phyloP scores from a whole-genome alignment of 805 yeast species.

The Blastobotrys americana region DNA sequence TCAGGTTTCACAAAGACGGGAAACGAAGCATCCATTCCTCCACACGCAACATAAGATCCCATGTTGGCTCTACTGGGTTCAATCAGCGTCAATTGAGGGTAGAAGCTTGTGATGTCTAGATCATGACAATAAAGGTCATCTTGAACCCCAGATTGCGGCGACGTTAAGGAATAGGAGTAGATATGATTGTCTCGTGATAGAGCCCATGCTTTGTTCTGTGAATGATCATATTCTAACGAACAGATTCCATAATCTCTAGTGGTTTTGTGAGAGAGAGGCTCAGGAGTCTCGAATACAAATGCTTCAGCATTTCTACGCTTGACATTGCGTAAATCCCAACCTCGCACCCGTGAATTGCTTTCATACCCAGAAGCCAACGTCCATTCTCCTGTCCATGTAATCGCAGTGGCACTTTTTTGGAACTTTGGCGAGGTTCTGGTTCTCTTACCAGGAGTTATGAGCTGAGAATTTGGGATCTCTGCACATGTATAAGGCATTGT shows the following conservation, averaged over 20 bases:
- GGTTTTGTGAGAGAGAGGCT: slow-evolving; percentile 3
- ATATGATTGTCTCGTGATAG: slow-evolving; percentile 15
- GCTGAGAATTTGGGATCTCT: background rate
- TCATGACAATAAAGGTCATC: slow-evolving; percentile 8
- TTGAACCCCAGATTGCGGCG: slow-evolving; percentile 1
- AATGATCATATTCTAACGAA: slow-evolving; percentile 14
- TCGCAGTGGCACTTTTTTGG: slow-evolving; percentile 15
- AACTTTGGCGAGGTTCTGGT: background rate
- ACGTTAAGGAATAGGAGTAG: slow-evolving; percentile 10
- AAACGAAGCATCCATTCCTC: slow-evolving; percentile 14
- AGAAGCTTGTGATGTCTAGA: slow-evolving; percentile 16
- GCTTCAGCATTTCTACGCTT: slow-evolving; percentile 3
- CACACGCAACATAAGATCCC: slow-evolving; percentile 17
- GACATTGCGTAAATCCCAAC: slow-evolving; percentile 26
- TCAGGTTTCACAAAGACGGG: slow-evolving; percentile 15
- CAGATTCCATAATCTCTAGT: slow-evolving; percentile 15
- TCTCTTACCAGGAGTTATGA: background rate
- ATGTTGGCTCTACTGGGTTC: slow-evolving; percentile 7
- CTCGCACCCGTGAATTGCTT: slow-evolving; percentile 16
- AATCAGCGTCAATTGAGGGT: slow-evolving; percentile 16
- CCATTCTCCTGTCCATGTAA: slow-evolving; percentile 19
- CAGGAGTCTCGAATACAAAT: slow-evolving; percentile 5
- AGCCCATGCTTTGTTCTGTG: slow-evolving; percentile 20
- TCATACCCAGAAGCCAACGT: slow-evolving; percentile 18
- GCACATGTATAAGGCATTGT: too few species aligned